Evolutionary conservation across 1,139 yeast species (phyloP).

Genomic region (Saccharomyces hybrid): DNA sequence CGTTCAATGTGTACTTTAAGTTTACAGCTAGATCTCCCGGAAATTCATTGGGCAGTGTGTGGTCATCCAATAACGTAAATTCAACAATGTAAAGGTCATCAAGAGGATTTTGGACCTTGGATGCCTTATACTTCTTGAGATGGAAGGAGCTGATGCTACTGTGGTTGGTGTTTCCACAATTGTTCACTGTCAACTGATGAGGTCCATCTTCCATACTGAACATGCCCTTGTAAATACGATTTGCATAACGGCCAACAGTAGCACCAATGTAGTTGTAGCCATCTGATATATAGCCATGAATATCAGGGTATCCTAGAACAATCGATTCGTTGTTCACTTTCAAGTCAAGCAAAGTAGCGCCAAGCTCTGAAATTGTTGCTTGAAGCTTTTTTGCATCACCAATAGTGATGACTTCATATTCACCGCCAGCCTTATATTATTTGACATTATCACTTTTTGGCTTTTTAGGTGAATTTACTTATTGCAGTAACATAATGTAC

Average conservation of each 20-base stretch:
- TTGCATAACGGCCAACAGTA: slow-evolving; percentile 56
- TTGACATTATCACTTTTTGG: not conserved
- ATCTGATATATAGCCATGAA: slow-evolving; percentile 27
- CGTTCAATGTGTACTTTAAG: slow-evolving; percentile 8
- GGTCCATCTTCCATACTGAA: slow-evolving; percentile 37
- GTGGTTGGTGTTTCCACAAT: slow-evolving; percentile 36
- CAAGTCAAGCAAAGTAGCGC: slow-evolving; percentile 40
- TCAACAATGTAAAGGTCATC: not conserved
- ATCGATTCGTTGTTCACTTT: slow-evolving; percentile 33
- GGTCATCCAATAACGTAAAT: not conserved
- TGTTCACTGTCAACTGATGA: slow-evolving; percentile 38
- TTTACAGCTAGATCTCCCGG: slow-evolving; percentile 10
- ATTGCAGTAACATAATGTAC: not conserved
- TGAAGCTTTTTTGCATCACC: not conserved
- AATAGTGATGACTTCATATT: slow-evolving; percentile 32
- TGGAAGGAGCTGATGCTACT: slow-evolving; percentile 50
- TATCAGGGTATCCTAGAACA: slow-evolving; percentile 20
- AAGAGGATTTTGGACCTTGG: slow-evolving; percentile 17
- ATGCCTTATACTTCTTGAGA: slow-evolving; percentile 41
- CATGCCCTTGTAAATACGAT: slow-evolving; percentile 43
- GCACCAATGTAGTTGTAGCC: slow-evolving; percentile 51
- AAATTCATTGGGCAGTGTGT: slow-evolving; percentile 1
- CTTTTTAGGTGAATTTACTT: not conserved
- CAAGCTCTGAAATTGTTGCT: not conserved
- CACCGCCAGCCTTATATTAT: slow-evolving; percentile 6